A percentile compares a stretch with the other conserved stretches of the same genome.
These are phyloP conservation scores for Hanseniaspora lachancei DNA, from an alignment of 805 yeast species.

Conservation along the genomic window DNA sequence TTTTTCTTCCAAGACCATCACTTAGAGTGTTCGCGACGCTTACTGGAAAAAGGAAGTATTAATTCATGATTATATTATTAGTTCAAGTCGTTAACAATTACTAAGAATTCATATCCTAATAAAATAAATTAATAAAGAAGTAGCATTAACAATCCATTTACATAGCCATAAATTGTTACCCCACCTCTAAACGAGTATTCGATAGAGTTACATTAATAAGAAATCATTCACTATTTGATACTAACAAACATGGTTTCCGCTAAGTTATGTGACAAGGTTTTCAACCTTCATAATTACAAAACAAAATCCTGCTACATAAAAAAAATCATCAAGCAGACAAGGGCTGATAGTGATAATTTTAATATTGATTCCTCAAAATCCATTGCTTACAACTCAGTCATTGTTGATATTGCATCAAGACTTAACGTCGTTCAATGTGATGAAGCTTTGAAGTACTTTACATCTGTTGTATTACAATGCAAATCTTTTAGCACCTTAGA, in stretches of 20 bases:
- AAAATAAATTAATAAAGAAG: no score
- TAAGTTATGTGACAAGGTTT: slow-evolving; percentile 16
- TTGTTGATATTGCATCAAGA: background rate
- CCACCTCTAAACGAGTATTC: no score
- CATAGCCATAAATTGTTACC: no score
- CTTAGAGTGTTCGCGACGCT: no score
- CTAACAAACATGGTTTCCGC: background rate
- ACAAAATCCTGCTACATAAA: slow-evolving; percentile 12
- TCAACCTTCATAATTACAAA: slow-evolving; percentile 19
- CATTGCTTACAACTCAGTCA: background rate
- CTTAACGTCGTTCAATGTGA: background rate
- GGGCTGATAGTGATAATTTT: background rate
- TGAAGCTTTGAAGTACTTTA: background rate
- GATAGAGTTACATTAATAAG: background rate
- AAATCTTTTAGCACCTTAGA: background rate
- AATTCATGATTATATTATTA: no score
- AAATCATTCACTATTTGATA: background rate
- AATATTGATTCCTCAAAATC: background rate
- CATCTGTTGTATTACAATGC: background rate
- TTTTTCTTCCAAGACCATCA: no score
- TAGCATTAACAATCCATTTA: no score
- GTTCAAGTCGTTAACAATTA: no score
- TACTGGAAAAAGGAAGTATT: no score
- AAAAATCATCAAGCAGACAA: background rate
- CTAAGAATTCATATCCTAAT: no score